Conservation (phyloP, 345 rosid species). For the Rhodomyrtus tomentosa region DNA sequence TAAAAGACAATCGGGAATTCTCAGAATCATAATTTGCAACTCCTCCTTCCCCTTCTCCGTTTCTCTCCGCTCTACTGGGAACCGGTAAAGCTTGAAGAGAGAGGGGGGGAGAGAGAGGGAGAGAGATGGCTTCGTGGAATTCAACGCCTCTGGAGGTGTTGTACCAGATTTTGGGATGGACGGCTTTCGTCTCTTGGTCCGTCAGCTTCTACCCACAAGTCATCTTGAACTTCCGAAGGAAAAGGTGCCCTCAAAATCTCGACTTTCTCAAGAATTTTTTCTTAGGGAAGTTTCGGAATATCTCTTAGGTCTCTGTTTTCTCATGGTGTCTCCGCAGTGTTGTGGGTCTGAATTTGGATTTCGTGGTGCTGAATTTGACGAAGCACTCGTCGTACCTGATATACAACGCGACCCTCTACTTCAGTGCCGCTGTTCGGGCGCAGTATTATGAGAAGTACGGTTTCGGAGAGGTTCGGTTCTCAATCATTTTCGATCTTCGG, state of each 20-base stretch:
- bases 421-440: conserved; percentile 57
- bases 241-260: conserved; percentile 18
- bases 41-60: not conserved
- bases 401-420: conserved; percentile 79
- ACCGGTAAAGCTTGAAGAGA: not conserved
- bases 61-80: conserved; percentile 2
- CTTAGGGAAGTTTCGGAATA: not conserved
- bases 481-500: not conserved
- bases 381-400: conserved; percentile 93
- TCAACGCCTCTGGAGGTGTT: conserved; percentile 57
- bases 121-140: conserved; percentile 70
- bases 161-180: conserved; percentile 66
- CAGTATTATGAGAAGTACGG: conserved; percentile 81
- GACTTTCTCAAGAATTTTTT: not conserved
- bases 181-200: conserved; percentile 73
- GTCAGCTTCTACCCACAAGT: conserved; percentile 82
- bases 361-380: conserved; percentile 77
- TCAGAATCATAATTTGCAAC: not conserved
- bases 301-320: not conserved
- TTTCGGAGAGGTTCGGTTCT: conserved; percentile 21
- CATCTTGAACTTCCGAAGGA: conserved; percentile 69
- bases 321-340: conserved; percentile 27
- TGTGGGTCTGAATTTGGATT: conserved; percentile 91
- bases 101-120: not conserved
- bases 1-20: not conserved